Percentiles rank a stretch among this genome's conserved stretches.
Conservation (phyloP, 371 early-diverging fungal genomes). For the Mortierella polycephala region DNA sequence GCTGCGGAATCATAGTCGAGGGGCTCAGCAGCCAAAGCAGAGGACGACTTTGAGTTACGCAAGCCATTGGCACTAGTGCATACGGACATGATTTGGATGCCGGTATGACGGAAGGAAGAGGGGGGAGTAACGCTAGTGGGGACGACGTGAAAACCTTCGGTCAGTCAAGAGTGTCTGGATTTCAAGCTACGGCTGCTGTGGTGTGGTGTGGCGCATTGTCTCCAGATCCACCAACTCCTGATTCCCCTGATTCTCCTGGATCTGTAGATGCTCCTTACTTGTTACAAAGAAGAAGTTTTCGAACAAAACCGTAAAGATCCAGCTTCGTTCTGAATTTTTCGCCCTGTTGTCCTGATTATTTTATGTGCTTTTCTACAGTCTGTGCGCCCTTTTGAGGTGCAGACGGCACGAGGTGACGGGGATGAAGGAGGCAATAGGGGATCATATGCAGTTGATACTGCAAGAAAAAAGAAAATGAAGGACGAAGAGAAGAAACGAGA, state of each 20-base stretch:
- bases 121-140: too few species aligned
- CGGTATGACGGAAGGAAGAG: too few species aligned
- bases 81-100: neutral
- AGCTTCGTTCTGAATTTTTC: neutral
- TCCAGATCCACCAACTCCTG: too few species aligned
- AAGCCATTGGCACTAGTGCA: slow-evolving; percentile 12
- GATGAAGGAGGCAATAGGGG: neutral
- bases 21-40: slow-evolving; percentile 8
- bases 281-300: too few species aligned
- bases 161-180: too few species aligned
- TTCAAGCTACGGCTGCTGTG: too few species aligned
- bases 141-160: too few species aligned
- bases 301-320: too few species aligned
- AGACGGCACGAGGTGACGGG: neutral
- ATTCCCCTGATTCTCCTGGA: too few species aligned
- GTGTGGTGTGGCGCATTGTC: too few species aligned
- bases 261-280: too few species aligned
- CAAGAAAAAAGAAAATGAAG: neutral
- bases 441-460: neutral
- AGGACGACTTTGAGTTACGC: slow-evolving; percentile 25
- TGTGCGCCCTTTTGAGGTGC: neutral
- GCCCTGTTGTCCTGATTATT: neutral
- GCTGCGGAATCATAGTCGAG: slow-evolving; percentile 12
- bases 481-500: neutral
- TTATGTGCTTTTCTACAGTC: neutral